phyloP scores from a whole-genome alignment of 495 filamentous ascomycete species.

The Bacidia gigantensis region DNA sequence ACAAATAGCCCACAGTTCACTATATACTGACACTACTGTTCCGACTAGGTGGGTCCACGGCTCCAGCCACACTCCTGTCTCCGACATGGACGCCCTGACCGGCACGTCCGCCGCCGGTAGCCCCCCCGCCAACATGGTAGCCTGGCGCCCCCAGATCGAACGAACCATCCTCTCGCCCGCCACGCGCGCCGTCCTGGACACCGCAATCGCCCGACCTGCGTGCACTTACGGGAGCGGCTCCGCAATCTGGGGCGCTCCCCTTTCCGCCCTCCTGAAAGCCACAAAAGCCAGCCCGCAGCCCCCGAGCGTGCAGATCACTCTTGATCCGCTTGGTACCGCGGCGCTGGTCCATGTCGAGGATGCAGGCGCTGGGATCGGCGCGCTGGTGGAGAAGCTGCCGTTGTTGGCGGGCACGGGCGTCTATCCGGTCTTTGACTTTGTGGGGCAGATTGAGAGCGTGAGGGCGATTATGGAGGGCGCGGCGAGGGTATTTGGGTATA shows the following conservation, averaged over 20 bases:
- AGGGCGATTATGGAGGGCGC: slow-evolving; percentile 16
- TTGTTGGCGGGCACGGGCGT: slow-evolving; percentile 20
- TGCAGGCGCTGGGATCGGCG: slow-evolving; percentile 23
- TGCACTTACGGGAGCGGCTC: background rate
- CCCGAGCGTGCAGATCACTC: background rate
- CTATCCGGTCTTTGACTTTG: slow-evolving; percentile 33
- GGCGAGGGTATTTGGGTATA: slow-evolving; percentile 18
- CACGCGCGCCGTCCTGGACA: slow-evolving; percentile 23
- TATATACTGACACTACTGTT: too few species aligned
- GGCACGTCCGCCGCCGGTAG: too few species aligned
- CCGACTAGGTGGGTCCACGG: too few species aligned
- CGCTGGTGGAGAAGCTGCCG: slow-evolving; percentile 25
- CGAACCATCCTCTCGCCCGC: too few species aligned
- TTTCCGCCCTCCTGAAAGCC: background rate
- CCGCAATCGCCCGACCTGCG: background rate
- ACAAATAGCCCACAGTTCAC: too few species aligned
- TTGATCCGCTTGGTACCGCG: background rate
- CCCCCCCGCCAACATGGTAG: too few species aligned
- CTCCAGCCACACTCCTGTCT: too few species aligned
- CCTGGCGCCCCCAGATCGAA: too few species aligned
- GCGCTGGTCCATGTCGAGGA: slow-evolving; percentile 22
- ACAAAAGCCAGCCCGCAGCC: background rate
- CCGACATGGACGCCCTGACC: too few species aligned
- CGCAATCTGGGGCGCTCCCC: background rate
- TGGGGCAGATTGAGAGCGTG: slow-evolving; percentile 23